Evolutionary conservation across 441 rosid genomes (phyloP), one percentile per base, ranked within the genome.

Genomic region (Flueggea neowawraea): DNA sequence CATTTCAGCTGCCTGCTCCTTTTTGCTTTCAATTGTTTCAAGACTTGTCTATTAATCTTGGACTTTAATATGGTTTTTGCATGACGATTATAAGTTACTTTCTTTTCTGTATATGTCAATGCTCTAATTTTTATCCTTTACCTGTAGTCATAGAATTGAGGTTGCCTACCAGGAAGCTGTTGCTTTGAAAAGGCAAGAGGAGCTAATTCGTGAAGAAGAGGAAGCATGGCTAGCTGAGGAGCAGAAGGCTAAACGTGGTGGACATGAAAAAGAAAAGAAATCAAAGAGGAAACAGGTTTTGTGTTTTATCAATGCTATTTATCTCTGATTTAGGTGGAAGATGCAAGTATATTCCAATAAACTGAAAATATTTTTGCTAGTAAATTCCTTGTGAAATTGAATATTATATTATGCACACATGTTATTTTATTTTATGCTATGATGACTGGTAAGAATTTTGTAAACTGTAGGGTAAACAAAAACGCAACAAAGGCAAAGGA

Each of bases 161-260:
- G 90, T 77, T 70, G 85, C 99, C 54, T 86, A 95, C 75, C 94
- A 86, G 89, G 99, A 95, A 76, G 96, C 96, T 47, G 89, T 88
- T 67, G 96, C 99, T 52, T 75, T 83, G 80, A 84, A 75, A 78
- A 87, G 88, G 82, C 99, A 95, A 73, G 99, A 95, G 70, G 96
- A 91, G 76, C 89, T 95, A 66, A 95, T 95, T 57, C 95, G 96
- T 58, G 97, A 91, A 82, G 95, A 93, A 80, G 96, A 94, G 78
- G 96, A 82, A 67, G 93, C 85, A 6, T 81, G 93, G 84, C 74
- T 82, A 68, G 96, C 91, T 67, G 97, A 78, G 76, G 94, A 89
- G 80, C 96, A 84, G 73, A 94, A 80, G 84, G 85, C 96, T 43
- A 94, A 80, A 74, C 89, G 92, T 62, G 90, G 83, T 54, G 74